These are phyloP conservation scores for Venturia aucupariae DNA, from an alignment of 2,329 filamentous ascomycete species.

Conservation along the genomic window DNA sequence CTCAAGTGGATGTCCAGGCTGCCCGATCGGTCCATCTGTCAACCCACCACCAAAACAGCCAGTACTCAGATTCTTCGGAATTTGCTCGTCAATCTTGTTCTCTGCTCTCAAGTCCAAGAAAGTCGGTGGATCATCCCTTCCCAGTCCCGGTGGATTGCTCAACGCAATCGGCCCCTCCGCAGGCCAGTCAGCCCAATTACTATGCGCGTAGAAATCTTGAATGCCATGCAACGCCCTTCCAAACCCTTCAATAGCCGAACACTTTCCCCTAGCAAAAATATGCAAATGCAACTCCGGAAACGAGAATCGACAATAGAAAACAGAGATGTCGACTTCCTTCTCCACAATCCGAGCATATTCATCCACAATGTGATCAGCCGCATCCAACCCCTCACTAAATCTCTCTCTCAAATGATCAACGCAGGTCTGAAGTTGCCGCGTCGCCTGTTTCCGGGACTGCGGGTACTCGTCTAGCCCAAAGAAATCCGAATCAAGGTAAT, in stretches of 20 bases:
- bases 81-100: slow-evolving; percentile 20
- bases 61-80: slow-evolving; percentile 20
- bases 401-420: slow-evolving; percentile 19
- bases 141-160: slow-evolving; percentile 20
- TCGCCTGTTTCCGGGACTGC: slow-evolving; percentile 19
- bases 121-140: slow-evolving; percentile 16
- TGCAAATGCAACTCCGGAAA: slow-evolving; percentile 21
- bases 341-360: slow-evolving; percentile 18
- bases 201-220: slow-evolving; percentile 16
- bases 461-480: slow-evolving; percentile 19
- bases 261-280: slow-evolving; percentile 15
- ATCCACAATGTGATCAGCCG: slow-evolving; percentile 20
- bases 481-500: slow-evolving; percentile 20
- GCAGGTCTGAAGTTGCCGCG: slow-evolving; percentile 20
- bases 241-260: slow-evolving; percentile 15
- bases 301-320: slow-evolving; percentile 20
- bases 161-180: slow-evolving; percentile 18
- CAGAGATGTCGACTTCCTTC: slow-evolving; percentile 19
- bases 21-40: slow-evolving; percentile 21
- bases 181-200: slow-evolving; percentile 15
- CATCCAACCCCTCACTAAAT: slow-evolving; percentile 19
- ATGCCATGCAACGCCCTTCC: slow-evolving; percentile 15
- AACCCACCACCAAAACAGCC: slow-evolving; percentile 22
- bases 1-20: slow-evolving; percentile 21
- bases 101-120: slow-evolving; percentile 22